A percentile compares a stretch with the other conserved stretches of the same genome.
Conservation (phyloP, 192 early-diverging fungal genomes). For the Coemansia aciculifera region DNA sequence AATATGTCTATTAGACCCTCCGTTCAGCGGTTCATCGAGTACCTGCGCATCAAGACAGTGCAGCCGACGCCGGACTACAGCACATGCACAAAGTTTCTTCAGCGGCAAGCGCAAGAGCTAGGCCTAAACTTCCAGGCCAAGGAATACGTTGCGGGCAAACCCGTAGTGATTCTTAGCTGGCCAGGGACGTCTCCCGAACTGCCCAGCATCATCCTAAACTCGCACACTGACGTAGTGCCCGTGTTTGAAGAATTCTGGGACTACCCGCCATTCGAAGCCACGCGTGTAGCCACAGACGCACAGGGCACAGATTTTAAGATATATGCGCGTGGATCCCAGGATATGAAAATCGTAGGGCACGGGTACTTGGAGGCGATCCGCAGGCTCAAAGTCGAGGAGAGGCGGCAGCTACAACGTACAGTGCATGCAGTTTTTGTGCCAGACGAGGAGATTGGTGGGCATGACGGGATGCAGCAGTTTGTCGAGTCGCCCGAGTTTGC, state of each 20-base stretch:
- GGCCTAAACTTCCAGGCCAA: slow-evolving; percentile 57
- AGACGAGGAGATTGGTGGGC: slow-evolving; percentile 85
- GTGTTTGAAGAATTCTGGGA: slow-evolving; percentile 77
- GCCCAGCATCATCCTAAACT: slow-evolving; percentile 74
- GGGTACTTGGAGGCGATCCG: slow-evolving; percentile 84
- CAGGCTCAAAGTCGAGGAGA: slow-evolving; percentile 57
- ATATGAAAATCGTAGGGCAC: slow-evolving; percentile 89
- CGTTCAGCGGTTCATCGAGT: slow-evolving; percentile 69
- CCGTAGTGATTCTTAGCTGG: slow-evolving; percentile 73
- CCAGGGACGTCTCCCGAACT: slow-evolving; percentile 59
- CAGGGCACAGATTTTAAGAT: slow-evolving; percentile 64
- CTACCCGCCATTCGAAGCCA: slow-evolving; percentile 74
- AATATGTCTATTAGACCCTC: slow-evolving; percentile 5
- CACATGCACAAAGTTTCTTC: slow-evolving; percentile 62
- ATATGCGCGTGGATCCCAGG: slow-evolving; percentile 81
- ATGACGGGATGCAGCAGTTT: slow-evolving; percentile 73
- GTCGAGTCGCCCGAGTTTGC: slow-evolving; percentile 69
- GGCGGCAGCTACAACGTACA: slow-evolving; percentile 60
- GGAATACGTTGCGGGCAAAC: slow-evolving; percentile 66
- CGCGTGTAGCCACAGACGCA: slow-evolving; percentile 52
- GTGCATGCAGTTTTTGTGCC: slow-evolving; percentile 79
- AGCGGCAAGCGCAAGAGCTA: slow-evolving; percentile 67
- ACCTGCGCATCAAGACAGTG: slow-evolving; percentile 81
- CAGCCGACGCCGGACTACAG: slow-evolving; percentile 84
- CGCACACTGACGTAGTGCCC: slow-evolving; percentile 91